A percentile compares a stretch with the other conserved stretches of the same genome.
phyloP scores from a whole-genome alignment of 2,329 filamentous ascomycete genomes.

The Calonectria honghensis region DNA sequence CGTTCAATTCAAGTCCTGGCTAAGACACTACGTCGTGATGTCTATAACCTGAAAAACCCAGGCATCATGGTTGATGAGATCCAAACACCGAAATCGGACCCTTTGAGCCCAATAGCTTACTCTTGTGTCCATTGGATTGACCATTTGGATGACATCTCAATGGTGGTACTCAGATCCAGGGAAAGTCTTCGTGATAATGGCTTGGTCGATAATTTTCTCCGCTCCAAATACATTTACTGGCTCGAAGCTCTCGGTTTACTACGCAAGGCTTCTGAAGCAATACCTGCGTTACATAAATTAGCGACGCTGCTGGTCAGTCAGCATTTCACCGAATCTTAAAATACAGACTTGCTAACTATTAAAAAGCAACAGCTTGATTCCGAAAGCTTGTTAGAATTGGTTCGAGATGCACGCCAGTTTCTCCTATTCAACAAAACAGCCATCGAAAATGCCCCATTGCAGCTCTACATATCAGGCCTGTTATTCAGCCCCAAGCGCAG shows the following conservation, averaged over 20 bases:
- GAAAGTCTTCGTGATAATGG: not conserved
- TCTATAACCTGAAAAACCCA: slow-evolving; percentile 56
- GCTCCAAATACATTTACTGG: slow-evolving; percentile 60
- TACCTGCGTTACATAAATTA: not conserved
- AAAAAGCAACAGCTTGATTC: not conserved
- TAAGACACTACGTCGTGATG: slow-evolving; percentile 58
- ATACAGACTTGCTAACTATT: not conserved
- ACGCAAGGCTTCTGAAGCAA: slow-evolving; percentile 37
- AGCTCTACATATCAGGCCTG: not conserved
- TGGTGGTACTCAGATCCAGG: not conserved
- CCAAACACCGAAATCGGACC: slow-evolving; percentile 36
- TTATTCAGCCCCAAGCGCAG: not conserved
- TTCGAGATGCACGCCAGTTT: slow-evolving; percentile 28
- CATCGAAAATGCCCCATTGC: slow-evolving; percentile 1
- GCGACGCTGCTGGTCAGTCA: not conserved
- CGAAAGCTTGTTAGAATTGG: not conserved
- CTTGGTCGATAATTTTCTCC: not conserved
- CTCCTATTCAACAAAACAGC: not conserved
- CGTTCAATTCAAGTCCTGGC: slow-evolving; percentile 59
- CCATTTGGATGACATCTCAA: slow-evolving; percentile 33
- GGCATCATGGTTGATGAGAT: slow-evolving; percentile 41
- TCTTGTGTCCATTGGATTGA: slow-evolving; percentile 50
- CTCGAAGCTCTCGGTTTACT: slow-evolving; percentile 64
- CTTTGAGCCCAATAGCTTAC: slow-evolving; percentile 44
- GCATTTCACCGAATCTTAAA: not conserved